Evolutionary conservation across 1,139 yeast genomes (phyloP).

Genomic region (Suhomyces bokatorum): DNA sequence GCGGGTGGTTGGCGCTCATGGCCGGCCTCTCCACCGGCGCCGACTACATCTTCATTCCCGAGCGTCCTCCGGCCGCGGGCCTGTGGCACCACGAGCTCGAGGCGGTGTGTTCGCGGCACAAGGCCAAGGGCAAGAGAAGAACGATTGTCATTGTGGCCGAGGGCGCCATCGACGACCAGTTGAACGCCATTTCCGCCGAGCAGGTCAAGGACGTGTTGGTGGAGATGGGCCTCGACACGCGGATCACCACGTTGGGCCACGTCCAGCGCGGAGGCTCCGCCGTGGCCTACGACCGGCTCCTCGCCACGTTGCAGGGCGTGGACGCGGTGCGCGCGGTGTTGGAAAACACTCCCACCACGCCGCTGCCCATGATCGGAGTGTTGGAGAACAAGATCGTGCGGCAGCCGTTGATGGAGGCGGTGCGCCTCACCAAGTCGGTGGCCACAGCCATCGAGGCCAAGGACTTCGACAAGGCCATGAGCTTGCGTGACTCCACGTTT

Average conservation of each 20-base stretch:
- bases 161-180: conserved; percentile 71
- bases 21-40: conserved; percentile 83
- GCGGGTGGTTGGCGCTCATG: conserved; percentile 86
- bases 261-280: conserved; percentile 89
- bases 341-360: conserved; percentile 67
- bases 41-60: conserved; percentile 78
- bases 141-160: conserved; percentile 82
- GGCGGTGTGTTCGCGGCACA: conserved; percentile 63
- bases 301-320: conserved; percentile 81
- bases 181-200: conserved; percentile 63
- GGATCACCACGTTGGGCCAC: conserved; percentile 79
- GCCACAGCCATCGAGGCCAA: conserved; percentile 63
- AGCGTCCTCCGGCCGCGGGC: conserved; percentile 62
- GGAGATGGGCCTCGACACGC: conserved; percentile 71
- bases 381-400: conserved; percentile 70
- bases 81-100: conserved; percentile 68
- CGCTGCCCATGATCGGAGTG: conserved; percentile 76
- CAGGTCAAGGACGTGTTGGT: conserved; percentile 71
- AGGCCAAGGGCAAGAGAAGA: conserved; percentile 71
- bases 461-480: conserved; percentile 65
- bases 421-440: conserved; percentile 64
- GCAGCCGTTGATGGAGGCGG: conserved; percentile 73
- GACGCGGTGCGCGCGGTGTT: conserved; percentile 79
- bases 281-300: conserved; percentile 71
- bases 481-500: conserved; percentile 70